Evolutionary conservation across 345 rosid species (phyloP), one percentile per base, ranked within the genome.

Genomic region (Cardamine chenopodiifolia): DNA sequence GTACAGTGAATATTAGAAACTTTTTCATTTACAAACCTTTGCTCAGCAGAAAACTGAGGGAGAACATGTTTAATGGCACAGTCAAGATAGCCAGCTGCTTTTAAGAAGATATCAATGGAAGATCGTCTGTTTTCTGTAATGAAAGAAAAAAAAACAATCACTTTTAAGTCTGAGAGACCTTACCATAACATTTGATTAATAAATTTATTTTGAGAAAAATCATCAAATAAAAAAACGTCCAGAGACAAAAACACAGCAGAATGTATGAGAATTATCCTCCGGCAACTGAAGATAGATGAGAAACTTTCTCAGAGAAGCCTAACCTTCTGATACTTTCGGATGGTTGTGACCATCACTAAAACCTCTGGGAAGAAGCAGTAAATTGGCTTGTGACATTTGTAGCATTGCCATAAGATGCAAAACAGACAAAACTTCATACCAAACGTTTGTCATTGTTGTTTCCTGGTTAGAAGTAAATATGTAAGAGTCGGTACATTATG

Each of bases 381-480:
- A 82, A 79, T 89, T 96, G 83, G 95, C 98, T 75, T 86, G 96
- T 66, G 93, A 96, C 83, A 92, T 71, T 39, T 81, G 85, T 65
- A 96, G 87, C 92, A 88, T 89, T 5, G 99, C 98, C 99, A 92
- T 90, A 79, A 96, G 82, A 82, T 96, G 99, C 83, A 96, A 83
- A 71, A 96, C 96, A 9, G 99, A 92, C 82, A 96, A 85, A 66
- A 90, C 91, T 84, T 92, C 99, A 28, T 90, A 92, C 98, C 99
- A 96, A 69, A 90, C 86, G 82, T 90, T 92, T 76, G 86, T 84
- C 82, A 89, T 87, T 17, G 87, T 79, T 34, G 98, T 89, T 83
- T 96, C 99, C 99, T 96, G 97, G 57, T 80, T 66, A 80, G 53
- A 57, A 28, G 20, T 63, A 74, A 6, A 74, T 23, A 52, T 67